Percentiles rank a stretch among this genome's conserved stretches.
These are phyloP conservation scores for Wickerhamiella shivajii DNA, from an alignment of 805 yeast genomes.

Conservation along the genomic window DNA sequence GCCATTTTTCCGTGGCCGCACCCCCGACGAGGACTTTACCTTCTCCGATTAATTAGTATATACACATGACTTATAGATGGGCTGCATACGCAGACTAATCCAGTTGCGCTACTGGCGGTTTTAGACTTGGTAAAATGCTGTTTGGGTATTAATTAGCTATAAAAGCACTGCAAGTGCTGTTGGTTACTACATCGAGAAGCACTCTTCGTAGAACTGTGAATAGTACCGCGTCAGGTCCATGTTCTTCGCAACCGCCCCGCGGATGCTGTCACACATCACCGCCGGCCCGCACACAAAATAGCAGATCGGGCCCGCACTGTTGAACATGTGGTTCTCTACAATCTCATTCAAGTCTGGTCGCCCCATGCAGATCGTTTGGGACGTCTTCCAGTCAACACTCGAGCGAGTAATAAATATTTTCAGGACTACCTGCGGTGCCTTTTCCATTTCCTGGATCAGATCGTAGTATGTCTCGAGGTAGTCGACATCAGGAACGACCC, in stretches of 20 bases:
- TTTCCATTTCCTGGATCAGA: slow-evolving; percentile 27
- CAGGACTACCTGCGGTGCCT: slow-evolving; percentile 4
- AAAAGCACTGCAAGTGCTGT: too few relatives aligned
- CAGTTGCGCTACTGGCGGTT: too few relatives aligned
- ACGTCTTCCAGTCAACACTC: not conserved
- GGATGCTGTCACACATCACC: slow-evolving; percentile 10
- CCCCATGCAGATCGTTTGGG: not conserved
- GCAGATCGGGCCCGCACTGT: slow-evolving; percentile 9
- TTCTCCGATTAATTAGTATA: slow-evolving; percentile 23
- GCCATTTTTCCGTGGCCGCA: slow-evolving; percentile 89
- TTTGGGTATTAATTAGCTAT: too few relatives aligned
- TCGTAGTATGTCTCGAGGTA: slow-evolving; percentile 35
- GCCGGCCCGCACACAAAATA: slow-evolving; percentile 14
- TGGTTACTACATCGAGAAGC: slow-evolving; percentile 12
- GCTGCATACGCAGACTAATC: not conserved
- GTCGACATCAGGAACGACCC: slow-evolving; percentile 45
- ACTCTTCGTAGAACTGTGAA: slow-evolving; percentile 11
- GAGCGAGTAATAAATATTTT: slow-evolving; percentile 3
- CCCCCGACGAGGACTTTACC: slow-evolving; percentile 89
- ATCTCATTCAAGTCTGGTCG: slow-evolving; percentile 7
- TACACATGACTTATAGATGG: not conserved
- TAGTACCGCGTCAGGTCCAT: slow-evolving; percentile 8
- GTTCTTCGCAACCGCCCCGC: slow-evolving; percentile 9
- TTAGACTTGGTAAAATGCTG: too few relatives aligned
- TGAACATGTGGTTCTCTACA: slow-evolving; percentile 4